Percentiles rank a stretch among this genome's conserved stretches.
phyloP scores from a whole-genome alignment of 495 filamentous ascomycete genomes.

The Articulospora tetracladia region DNA sequence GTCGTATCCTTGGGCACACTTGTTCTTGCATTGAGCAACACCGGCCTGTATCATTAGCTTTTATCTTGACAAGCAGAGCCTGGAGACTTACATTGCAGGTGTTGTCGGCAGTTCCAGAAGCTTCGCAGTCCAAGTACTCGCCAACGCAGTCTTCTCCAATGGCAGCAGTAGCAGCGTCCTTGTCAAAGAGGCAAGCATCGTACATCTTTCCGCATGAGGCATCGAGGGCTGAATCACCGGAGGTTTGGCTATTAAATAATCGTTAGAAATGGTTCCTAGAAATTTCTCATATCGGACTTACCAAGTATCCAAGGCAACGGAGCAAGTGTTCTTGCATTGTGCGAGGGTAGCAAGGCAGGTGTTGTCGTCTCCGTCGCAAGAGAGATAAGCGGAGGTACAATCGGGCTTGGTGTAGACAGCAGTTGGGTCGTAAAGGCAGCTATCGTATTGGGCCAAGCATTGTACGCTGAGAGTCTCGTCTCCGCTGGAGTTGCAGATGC shows the following conservation, averaged over 20 bases:
- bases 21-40: slow-evolving; percentile 11
- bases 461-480: not conserved
- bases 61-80: too few species aligned
- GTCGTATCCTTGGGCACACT: slow-evolving; percentile 3
- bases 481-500: slow-evolving; percentile 1
- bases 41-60: too few species aligned
- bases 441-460: slow-evolving; percentile 1
- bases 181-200: not conserved
- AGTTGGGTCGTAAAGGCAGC: not conserved
- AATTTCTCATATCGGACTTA: not conserved
- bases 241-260: not conserved
- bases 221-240: not conserved
- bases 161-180: not conserved
- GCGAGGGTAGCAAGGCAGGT: slow-evolving; percentile 1
- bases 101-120: slow-evolving; percentile 1
- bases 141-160: not conserved
- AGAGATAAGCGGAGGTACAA: not conserved
- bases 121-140: slow-evolving; percentile 2
- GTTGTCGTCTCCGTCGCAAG: slow-evolving; percentile 3
- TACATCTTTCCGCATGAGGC: not conserved
- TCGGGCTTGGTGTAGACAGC: not conserved
- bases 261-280: not conserved
- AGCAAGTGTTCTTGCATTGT: slow-evolving; percentile 7
- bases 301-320: not conserved
- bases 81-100: too few species aligned